A percentile compares a stretch with the other conserved stretches of the same genome.
These are phyloP conservation scores for Cryptosporidium sp. DNA, from an alignment of 169 alveolate species.

Conservation along the genomic window DNA sequence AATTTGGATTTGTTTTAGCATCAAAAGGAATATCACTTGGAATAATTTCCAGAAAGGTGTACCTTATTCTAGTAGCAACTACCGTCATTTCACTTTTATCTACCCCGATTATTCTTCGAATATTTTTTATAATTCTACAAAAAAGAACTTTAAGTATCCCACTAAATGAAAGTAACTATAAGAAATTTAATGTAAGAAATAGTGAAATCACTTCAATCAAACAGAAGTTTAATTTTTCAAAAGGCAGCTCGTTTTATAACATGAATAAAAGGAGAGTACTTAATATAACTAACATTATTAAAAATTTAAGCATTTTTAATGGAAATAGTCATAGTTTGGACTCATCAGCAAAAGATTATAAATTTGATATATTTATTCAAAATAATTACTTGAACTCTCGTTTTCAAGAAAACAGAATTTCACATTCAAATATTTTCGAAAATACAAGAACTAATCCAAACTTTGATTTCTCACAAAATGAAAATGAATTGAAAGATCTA, in stretches of 20 bases:
- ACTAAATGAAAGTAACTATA: slow-evolving; percentile 13
- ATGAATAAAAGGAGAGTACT: not conserved
- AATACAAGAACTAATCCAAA: not conserved
- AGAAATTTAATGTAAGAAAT: not conserved
- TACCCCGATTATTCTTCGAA: slow-evolving; percentile 44
- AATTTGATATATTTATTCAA: slow-evolving; percentile 24
- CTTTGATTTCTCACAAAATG: slow-evolving; percentile 14
- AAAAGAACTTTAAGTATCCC: not conserved
- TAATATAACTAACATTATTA: slow-evolving; percentile 18
- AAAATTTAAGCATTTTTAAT: not conserved
- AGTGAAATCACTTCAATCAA: not conserved
- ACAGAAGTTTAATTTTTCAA: not conserved
- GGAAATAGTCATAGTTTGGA: not conserved
- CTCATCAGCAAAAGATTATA: slow-evolving; percentile 1
- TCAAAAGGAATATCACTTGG: slow-evolving; percentile 64
- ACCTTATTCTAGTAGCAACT: slow-evolving; percentile 52
- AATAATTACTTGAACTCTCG: slow-evolving; percentile 35
- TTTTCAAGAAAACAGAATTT: slow-evolving; percentile 11
- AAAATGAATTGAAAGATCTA: slow-evolving; percentile 40
- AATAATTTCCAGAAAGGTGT: slow-evolving; percentile 62
- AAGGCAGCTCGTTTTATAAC: not conserved
- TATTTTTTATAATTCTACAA: slow-evolving; percentile 6
- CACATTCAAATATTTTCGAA: not conserved
- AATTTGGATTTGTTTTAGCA: slow-evolving; percentile 73
- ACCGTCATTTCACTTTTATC: slow-evolving; percentile 61